Evolutionary conservation across 2,329 filamentous ascomycete species (phyloP).

Genomic region (Thielaviopsis punctulata): DNA sequence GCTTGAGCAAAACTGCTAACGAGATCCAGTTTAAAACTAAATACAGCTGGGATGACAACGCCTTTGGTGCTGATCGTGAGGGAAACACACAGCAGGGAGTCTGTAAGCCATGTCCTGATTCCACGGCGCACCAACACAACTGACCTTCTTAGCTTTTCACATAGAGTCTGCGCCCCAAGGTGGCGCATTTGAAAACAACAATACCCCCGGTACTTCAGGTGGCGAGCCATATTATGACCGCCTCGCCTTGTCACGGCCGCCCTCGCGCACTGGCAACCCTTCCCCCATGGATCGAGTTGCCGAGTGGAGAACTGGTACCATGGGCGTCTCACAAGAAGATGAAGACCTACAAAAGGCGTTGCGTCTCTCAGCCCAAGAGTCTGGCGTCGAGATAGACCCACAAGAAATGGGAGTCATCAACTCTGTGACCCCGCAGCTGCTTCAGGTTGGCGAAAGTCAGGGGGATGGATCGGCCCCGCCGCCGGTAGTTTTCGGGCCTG

Average conservation of each 20-base stretch:
- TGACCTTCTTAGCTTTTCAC: slow-evolving; percentile 30
- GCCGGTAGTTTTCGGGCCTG: slow-evolving; percentile 34
- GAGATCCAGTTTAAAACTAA: slow-evolving; percentile 26
- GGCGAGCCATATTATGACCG: slow-evolving; percentile 19
- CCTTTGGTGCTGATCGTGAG: slow-evolving; percentile 36
- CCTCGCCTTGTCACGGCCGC: slow-evolving; percentile 41
- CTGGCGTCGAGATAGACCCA: not conserved
- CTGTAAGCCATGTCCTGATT: not conserved
- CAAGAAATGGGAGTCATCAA: slow-evolving; percentile 34
- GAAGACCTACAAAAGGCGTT: slow-evolving; percentile 21
- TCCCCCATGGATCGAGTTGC: slow-evolving; percentile 37
- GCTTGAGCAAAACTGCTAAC: not conserved
- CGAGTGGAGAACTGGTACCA: slow-evolving; percentile 28
- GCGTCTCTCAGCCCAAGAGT: slow-evolving; percentile 10
- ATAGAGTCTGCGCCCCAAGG: slow-evolving; percentile 29
- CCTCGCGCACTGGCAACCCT: slow-evolving; percentile 38
- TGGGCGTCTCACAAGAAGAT: slow-evolving; percentile 25
- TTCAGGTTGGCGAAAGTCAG: not conserved
- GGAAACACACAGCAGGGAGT: slow-evolving; percentile 18
- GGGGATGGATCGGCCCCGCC: not conserved
- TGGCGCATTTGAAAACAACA: slow-evolving; percentile 26
- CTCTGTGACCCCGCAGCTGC: not conserved
- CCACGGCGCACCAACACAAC: slow-evolving; percentile 7
- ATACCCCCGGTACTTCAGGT: slow-evolving; percentile 22
- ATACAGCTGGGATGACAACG: slow-evolving; percentile 39